Base-by-base conservation (phyloP, 768 basidiomycete species). In the Auricularia cornea region DNA sequence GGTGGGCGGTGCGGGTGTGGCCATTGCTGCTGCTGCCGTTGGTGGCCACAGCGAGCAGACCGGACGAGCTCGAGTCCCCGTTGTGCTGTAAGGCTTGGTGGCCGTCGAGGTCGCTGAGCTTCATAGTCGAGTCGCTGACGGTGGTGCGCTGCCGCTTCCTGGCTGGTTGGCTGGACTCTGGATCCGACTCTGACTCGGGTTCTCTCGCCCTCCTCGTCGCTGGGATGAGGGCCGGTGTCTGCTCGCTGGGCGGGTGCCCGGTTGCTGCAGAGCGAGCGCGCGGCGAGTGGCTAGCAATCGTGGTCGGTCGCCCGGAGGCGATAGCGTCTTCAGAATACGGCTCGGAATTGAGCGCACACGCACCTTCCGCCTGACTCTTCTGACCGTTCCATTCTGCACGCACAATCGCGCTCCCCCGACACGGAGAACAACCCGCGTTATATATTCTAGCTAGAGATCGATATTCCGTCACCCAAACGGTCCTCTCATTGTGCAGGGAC, bases 1-100 rank as follows among this genome's bases (percentile, higher is more conserved):
- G 44, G 44, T 23, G 44, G 44, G 20, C 57, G 87, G 84, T 29
- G 92, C 90, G 23, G 88, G 87, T 35, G 89, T 77, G 52, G 81
- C 79, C 57, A 93, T 87, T 70, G 81, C 82, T 33, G 85, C 74
- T 64, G 91, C 75, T 29, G 80, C 70, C 31, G 72, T 73, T n/a
- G 61, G 20, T 14, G 59, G 60, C 23, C 20, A 11, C 32, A 56
- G 23, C 30, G 31, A 31, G 30, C 23, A 28, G 20, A 31, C 70
- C 78, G 81, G 10, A 8, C 44, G 44, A 20, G 44, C 20, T 23
- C 44, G 44, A 12, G 44, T 20, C 44, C 23, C 20, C 20, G 20
- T 48, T 18, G 6, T 23, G 44, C 44, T 48, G 44, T n/a, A n/a
- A n/a, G 23, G 16, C 20, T 18, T 48, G 44, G 44, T 48, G 44